A percentile compares a stretch with the other conserved stretches of the same genome.
Evolutionary conservation across 1,284 basidiomycete genomes (phyloP).

Genomic region (Ceratobasidium sp.): DNA sequence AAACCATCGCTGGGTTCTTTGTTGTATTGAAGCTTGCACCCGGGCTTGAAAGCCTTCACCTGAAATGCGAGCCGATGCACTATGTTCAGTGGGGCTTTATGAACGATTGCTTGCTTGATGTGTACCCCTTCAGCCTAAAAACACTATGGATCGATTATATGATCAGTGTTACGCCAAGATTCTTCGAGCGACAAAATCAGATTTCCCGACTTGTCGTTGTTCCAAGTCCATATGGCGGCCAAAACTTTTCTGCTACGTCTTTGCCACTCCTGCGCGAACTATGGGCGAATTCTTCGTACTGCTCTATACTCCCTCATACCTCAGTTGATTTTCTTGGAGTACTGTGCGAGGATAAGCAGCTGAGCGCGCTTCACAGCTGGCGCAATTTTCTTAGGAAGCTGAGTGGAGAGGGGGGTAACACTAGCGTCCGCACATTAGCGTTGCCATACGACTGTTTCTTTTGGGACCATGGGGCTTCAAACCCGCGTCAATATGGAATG

Average conservation of each 20-base stretch:
- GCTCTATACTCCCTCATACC: not conserved
- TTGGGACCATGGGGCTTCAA: not conserved
- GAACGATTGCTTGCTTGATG: not conserved
- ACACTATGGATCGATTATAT: not conserved
- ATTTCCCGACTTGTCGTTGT: not conserved
- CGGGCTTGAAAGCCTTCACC: not conserved
- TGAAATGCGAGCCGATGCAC: not conserved
- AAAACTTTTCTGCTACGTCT: not conserved
- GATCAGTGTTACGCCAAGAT: not conserved
- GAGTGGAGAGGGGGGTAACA: not conserved
- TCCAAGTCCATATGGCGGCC: not conserved
- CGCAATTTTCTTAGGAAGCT: not conserved
- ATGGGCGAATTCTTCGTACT: not conserved
- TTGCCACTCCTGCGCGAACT: not conserved
- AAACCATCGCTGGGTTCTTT: not conserved
- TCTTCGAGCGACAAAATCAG: not conserved
- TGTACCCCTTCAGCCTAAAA: not conserved
- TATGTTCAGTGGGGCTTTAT: not conserved
- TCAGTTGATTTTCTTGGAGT: not conserved
- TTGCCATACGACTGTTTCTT: conserved; percentile 11
- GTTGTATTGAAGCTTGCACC: not conserved
- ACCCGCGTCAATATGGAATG: not conserved
- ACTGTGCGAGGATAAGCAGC: not conserved
- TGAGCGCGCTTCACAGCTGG: not conserved
- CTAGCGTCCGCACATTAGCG: not conserved